These are phyloP conservation scores for Filobasidium floriforme DNA, from an alignment of 768 basidiomycete genomes.

Conservation along the genomic window DNA sequence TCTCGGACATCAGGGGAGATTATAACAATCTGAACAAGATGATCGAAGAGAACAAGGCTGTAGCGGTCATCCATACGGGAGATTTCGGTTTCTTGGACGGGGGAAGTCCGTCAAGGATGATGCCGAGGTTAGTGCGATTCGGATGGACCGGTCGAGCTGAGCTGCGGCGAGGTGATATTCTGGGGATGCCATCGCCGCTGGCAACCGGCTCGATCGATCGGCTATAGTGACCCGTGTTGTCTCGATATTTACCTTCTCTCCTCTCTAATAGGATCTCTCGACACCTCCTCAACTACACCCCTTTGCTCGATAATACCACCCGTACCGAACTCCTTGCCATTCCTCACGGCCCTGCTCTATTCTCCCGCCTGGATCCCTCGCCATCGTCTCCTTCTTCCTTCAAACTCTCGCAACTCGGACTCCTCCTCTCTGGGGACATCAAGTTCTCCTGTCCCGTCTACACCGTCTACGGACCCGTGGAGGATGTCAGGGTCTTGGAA, in stretches of 20 bases:
- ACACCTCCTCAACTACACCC: conserved; percentile 93
- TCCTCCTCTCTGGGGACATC: conserved; percentile 79
- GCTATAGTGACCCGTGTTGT: background rate
- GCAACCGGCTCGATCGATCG: background rate
- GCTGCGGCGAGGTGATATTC: background rate
- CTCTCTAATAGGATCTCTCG: conserved; percentile 59
- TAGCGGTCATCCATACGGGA: conserved; percentile 92
- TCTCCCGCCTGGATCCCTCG: conserved; percentile 64
- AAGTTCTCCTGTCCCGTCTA: conserved; percentile 88
- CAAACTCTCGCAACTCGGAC: conserved; percentile 84
- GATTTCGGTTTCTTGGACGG: conserved; percentile 97
- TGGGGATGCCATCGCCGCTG: background rate
- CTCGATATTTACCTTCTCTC: conserved; percentile 8
- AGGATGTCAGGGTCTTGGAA: conserved; percentile 87
- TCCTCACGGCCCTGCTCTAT: conserved; percentile 53
- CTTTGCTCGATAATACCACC: conserved; percentile 75
- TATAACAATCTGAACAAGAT: conserved; percentile 77
- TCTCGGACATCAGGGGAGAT: conserved; percentile 63
- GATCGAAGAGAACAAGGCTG: conserved; percentile 76
- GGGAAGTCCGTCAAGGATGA: conserved; percentile 75
- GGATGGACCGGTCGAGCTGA: background rate
- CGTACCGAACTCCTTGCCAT: conserved; percentile 64
- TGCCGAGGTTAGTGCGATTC: conserved; percentile 60
- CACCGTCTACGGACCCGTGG: conserved; percentile 95
- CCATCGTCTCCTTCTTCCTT: conserved; percentile 52